Evolutionary conservation across 169 alveolate genomes (phyloP), one percentile per base, ranked within the genome.

Genomic region (Eimeria necatrix): DNA sequence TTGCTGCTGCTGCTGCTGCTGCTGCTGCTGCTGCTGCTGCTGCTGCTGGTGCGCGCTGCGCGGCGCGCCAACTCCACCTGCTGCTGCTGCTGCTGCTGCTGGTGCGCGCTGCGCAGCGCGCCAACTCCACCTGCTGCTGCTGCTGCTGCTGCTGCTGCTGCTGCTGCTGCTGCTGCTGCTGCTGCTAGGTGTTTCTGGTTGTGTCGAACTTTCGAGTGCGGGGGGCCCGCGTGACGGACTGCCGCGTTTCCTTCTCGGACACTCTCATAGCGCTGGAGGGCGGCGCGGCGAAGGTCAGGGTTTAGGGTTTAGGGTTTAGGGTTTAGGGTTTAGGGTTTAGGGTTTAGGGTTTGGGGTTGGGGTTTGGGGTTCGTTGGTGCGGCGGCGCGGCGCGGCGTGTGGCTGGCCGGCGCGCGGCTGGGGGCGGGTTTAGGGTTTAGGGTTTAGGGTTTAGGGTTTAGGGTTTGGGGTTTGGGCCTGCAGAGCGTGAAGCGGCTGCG

Each of bases 151-250:
- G 64, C 64, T 14, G 20, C 14, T 56, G 64, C 8, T 56, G 14
- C 8, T 8, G 64, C 64, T 48, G 53, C 3, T 78, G 51, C 52
- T 51, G 61, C 49, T 78, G 68, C 52, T 78, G 48, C 70, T 78
- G 88, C 68, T 78, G 48, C 20, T 78, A 7, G 71, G 88, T 78
- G 88, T 78, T 18, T 51, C 1, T 78, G 61, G 24, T 78, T 32
- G 88, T 78, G 1, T 48, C 88, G 18, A 78, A 78, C 68, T 78
- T 78, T 18, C 26, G 51, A 14, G 68, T 78, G 26, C 7, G 61
- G 26, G 88, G 88, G 68, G 88, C 88, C 49, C 68, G 88, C 53
- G 88, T 78, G 51, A 78, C 68, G 70, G 88, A 78, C 51, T 22
- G 70, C 49, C 46, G 48, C 4, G 88, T 78, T 18, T 49, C 88